A percentile compares a stretch with the other conserved stretches of the same genome.
Evolutionary conservation across 257 asterid genomes (phyloP).

Genomic region (Lycium barbarum): DNA sequence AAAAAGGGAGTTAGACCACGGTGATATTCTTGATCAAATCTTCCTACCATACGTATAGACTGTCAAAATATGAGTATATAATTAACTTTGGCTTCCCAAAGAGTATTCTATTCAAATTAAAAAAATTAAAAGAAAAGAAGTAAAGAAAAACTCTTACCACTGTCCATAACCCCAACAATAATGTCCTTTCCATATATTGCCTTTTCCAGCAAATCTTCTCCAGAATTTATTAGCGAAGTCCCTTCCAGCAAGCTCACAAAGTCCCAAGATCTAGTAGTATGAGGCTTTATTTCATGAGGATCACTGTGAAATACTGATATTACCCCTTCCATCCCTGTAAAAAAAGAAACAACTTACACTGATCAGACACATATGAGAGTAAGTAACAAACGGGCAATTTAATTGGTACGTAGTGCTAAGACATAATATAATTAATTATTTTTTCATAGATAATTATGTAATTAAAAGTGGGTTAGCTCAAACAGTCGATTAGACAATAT

Average conservation of each 20-base stretch:
- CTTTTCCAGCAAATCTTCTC: conserved; percentile 36
- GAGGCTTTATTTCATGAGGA: conserved; percentile 41
- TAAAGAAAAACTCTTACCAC: conserved; percentile 32
- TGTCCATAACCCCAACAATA: conserved; percentile 46
- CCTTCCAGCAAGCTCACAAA: conserved; percentile 48
- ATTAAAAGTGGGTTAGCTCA: too few relatives aligned
- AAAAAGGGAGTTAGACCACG: neutral
- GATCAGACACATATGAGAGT: neutral
- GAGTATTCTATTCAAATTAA: too few relatives aligned
- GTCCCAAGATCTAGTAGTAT: conserved; percentile 67
- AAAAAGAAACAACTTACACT: too few relatives aligned
- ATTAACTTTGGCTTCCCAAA: too few relatives aligned
- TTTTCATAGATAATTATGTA: too few relatives aligned
- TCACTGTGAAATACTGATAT: conserved; percentile 53
- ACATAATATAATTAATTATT: neutral
- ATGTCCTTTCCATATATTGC: conserved; percentile 48
- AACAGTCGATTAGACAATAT: too few relatives aligned
- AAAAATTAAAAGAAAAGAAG: neutral
- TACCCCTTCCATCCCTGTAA: conserved; percentile 55
- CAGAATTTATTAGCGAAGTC: neutral
- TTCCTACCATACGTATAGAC: neutral
- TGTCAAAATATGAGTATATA: neutral
- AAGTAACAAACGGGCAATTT: too few relatives aligned
- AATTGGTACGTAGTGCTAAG: neutral
- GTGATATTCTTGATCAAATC: neutral